phyloP scores from a whole-genome alignment of 148 eudicot genomes.

The Fagopyrum tataricum region DNA sequence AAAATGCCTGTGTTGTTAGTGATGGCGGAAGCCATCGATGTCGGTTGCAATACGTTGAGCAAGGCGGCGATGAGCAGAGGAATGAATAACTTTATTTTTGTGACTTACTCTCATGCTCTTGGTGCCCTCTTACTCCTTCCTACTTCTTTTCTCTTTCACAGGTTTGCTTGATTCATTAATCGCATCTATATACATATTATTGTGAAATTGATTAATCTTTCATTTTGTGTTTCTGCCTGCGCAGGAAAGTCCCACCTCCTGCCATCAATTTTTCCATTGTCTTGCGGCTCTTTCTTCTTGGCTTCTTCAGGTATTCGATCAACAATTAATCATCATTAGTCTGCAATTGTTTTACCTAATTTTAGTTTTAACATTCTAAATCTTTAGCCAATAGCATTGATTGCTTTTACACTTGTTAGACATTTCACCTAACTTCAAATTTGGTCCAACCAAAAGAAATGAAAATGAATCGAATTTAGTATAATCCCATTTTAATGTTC shows the following conservation, averaged over 20 bases:
- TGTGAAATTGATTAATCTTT: neutral
- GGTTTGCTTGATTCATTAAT: neutral
- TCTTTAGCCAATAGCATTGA: neutral
- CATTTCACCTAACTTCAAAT: slow-evolving; percentile 1
- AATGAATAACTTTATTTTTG: slow-evolving; percentile 31
- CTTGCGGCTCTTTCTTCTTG: slow-evolving; percentile 8
- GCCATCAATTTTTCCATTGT: neutral
- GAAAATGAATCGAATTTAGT: too few species aligned
- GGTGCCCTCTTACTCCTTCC: slow-evolving; percentile 18
- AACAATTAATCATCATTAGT: neutral
- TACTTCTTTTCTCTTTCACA: neutral
- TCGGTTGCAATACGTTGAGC: slow-evolving; percentile 22
- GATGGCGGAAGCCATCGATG: slow-evolving; percentile 26
- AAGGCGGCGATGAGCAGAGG: slow-evolving; percentile 44
- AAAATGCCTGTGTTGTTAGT: slow-evolving; percentile 18
- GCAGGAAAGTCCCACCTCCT: slow-evolving; percentile 11
- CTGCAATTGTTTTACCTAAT: neutral
- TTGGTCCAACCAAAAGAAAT: neutral
- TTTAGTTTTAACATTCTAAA: neutral
- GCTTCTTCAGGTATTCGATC: slow-evolving; percentile 3
- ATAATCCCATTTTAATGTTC: too few species aligned
- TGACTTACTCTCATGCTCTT: slow-evolving; percentile 29
- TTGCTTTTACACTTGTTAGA: neutral
- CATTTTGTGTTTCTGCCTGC: neutral
- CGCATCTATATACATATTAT: neutral